Conservation (phyloP, 148 eudicot species). For the Vaccinium vitisidaea region DNA sequence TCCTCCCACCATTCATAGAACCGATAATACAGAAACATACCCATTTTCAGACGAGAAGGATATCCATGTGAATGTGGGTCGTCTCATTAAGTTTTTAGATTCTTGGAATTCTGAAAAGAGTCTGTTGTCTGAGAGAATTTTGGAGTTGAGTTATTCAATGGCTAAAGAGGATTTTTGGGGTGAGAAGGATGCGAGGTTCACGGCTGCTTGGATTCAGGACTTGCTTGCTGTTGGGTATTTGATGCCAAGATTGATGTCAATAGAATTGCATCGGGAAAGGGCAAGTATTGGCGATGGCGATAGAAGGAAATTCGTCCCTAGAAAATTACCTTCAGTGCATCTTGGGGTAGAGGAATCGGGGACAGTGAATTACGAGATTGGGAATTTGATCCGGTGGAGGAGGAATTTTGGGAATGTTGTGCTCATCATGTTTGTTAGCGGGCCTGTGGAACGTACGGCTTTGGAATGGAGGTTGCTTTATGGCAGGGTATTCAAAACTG, state of each 20-base stretch:
- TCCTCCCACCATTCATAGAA: slow-evolving; percentile 35
- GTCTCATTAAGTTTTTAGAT: slow-evolving; percentile 28
- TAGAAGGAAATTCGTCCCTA: slow-evolving; percentile 28
- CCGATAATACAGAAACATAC: slow-evolving; percentile 27
- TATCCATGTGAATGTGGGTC: slow-evolving; percentile 38
- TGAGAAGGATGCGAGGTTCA: slow-evolving; percentile 31
- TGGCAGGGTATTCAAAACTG: slow-evolving; percentile 37
- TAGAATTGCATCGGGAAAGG: slow-evolving; percentile 18
- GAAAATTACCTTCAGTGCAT: slow-evolving; percentile 35
- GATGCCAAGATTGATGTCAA: slow-evolving; percentile 23
- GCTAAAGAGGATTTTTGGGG: slow-evolving; percentile 36
- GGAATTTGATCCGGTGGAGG: slow-evolving; percentile 37
- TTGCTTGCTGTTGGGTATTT: slow-evolving; percentile 35
- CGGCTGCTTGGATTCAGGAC: slow-evolving; percentile 43
- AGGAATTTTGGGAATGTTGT: slow-evolving; percentile 35
- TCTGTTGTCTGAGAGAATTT: slow-evolving; percentile 26
- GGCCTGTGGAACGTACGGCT: slow-evolving; percentile 37
- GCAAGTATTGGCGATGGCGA: slow-evolving; percentile 11
- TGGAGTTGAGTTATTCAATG: slow-evolving; percentile 31
- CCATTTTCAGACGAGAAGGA: slow-evolving; percentile 38
- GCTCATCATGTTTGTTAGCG: slow-evolving; percentile 34
- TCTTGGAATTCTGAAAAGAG: slow-evolving; percentile 26
- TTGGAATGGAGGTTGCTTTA: slow-evolving; percentile 42
- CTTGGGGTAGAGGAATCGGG: slow-evolving; percentile 37
- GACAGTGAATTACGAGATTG: slow-evolving; percentile 38